A percentile compares a stretch with the other conserved stretches of the same genome.
phyloP scores from a whole-genome alignment of 2,329 filamentous ascomycete genomes.

The Cryoendolithus antarcticus region DNA sequence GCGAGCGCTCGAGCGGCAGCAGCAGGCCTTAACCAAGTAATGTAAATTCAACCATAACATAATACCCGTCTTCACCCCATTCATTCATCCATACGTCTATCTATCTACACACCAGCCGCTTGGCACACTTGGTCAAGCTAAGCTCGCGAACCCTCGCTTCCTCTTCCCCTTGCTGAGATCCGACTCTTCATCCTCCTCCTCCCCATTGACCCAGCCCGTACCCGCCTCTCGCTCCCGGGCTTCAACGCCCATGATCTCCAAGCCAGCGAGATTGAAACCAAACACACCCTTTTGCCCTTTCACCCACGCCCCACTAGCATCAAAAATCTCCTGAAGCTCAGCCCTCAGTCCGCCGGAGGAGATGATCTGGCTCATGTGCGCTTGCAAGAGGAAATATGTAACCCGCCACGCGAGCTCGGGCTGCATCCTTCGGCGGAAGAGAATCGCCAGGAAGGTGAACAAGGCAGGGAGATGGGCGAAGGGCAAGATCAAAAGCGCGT shows the following conservation, averaged over 20 bases:
- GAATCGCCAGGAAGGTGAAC: conserved; percentile 86
- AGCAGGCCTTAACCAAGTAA: too few species aligned
- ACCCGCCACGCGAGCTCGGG: conserved; percentile 85
- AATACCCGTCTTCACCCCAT: too few species aligned
- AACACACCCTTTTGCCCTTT: conserved; percentile 23
- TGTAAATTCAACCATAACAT: too few species aligned
- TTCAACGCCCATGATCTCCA: conserved; percentile 23
- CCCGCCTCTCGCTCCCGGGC: conserved; percentile 39
- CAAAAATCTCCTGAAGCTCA: conserved; percentile 67
- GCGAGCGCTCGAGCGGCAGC: too few species aligned
- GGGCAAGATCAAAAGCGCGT: conserved; percentile 83
- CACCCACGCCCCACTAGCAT: conserved; percentile 30
- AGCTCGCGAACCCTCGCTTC: conserved; percentile 73
- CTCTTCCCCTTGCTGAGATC: conserved; percentile 39
- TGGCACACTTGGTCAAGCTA: conserved; percentile 39
- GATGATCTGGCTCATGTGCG: conserved; percentile 87
- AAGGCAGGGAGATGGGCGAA: conserved; percentile 78
- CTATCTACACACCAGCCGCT: too few species aligned
- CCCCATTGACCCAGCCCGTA: conserved; percentile 37
- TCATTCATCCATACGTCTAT: too few species aligned
- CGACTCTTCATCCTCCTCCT: conserved; percentile 39
- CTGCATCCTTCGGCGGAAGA: conserved; percentile 65
- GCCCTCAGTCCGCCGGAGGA: conserved; percentile 69
- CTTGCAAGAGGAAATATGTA: conserved; percentile 94
- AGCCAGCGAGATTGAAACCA: conserved; percentile 26